Base-by-base conservation (phyloP, 768 basidiomycete genomes). In the Termitomyces sp. region DNA sequence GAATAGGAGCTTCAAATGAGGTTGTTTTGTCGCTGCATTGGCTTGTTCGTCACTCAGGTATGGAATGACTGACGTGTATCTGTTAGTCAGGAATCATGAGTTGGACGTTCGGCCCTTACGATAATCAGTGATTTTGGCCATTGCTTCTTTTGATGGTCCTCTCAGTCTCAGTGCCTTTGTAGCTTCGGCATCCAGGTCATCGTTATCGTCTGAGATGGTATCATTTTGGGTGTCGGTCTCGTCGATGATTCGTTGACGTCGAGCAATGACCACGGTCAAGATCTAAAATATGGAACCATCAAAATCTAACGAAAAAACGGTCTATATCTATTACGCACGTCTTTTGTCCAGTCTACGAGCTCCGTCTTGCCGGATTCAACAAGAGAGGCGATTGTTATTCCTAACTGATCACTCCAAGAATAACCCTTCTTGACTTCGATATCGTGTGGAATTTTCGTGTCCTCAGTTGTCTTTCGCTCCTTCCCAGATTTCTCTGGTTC, bases 401-500 rank as follows among this genome's bases (percentile, higher is more conserved):
- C 95, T 46, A 98, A 76, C 69, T 98, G 86, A 65, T 98, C 88
- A 62, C 85, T 92, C 85, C 88, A 89, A 16, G 88, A 84, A 70
- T 91, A 88, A 6, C 91, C 92, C 63, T 91, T 91, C 77, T 90
- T 89, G 59, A 96, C 84, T 58, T 82, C 77, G 28, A 96, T 81
- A 51, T 95, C 94, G 14, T 76, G 79, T 39, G 84, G 80, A 67
- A 78, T 78, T 48, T 70, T 68, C 12, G 67, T 72, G 60, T 82
- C 81, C 48, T 74, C 70, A 48, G 76, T 72, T 40, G 66, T 64
- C 54, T 71, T 73, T 52, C 68, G 68, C 52, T 68, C 68, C 48
- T 67, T 68, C 52, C 66, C 72, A 40, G 73, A 76, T 57, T 69
- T 67, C 62, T 73, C 85, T 60, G 86, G 85, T 70, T 87, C 79